These are phyloP conservation scores for Metschnikowia orientalis DNA, from an alignment of 805 yeast genomes.

Conservation along the genomic window DNA sequence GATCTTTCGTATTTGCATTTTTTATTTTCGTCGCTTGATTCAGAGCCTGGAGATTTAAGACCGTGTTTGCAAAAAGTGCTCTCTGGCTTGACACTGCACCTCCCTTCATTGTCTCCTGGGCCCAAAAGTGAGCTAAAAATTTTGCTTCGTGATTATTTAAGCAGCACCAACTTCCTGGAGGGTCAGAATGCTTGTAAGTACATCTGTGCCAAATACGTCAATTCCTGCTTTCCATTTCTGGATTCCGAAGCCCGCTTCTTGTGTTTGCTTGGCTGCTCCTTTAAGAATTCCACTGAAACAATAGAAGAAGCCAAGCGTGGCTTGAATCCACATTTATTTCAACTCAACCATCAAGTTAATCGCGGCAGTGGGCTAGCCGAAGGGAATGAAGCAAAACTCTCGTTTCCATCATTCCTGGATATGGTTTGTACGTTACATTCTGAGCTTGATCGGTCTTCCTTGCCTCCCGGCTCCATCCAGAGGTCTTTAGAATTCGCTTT, in stretches of 20 bases:
- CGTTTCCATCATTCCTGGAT: conserved; percentile 54
- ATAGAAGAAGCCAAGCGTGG: conserved; percentile 79
- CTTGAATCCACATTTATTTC: conserved; percentile 64
- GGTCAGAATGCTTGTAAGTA: conserved; percentile 45
- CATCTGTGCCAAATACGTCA: conserved; percentile 60
- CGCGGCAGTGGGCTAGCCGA: too few species aligned
- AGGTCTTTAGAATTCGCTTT: conserved; percentile 45
- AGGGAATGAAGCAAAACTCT: conserved; percentile 34
- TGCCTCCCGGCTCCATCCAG: conserved; percentile 1
- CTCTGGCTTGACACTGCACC: conserved; percentile 50
- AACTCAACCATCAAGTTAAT: too few species aligned
- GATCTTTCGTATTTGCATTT: conserved; percentile 58
- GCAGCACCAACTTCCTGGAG: conserved; percentile 2
- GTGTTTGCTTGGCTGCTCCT: conserved; percentile 60
- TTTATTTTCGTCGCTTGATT: conserved; percentile 62
- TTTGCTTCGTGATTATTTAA: conserved; percentile 31
- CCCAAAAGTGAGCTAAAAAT: conserved; percentile 42
- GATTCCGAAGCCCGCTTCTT: conserved; percentile 66
- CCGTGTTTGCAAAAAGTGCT: conserved; percentile 69
- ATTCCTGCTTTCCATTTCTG: conserved; percentile 58
- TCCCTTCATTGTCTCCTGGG: conserved; percentile 35
- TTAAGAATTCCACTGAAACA: conserved; percentile 61
- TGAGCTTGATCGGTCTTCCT: conserved; percentile 19
- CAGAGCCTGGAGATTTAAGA: conserved; percentile 59
- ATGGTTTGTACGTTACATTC: conserved; percentile 26